Percentiles rank a stretch among this genome's conserved stretches.
phyloP scores from a whole-genome alignment of 345 rosid genomes.

The Brassica carinata region DNA sequence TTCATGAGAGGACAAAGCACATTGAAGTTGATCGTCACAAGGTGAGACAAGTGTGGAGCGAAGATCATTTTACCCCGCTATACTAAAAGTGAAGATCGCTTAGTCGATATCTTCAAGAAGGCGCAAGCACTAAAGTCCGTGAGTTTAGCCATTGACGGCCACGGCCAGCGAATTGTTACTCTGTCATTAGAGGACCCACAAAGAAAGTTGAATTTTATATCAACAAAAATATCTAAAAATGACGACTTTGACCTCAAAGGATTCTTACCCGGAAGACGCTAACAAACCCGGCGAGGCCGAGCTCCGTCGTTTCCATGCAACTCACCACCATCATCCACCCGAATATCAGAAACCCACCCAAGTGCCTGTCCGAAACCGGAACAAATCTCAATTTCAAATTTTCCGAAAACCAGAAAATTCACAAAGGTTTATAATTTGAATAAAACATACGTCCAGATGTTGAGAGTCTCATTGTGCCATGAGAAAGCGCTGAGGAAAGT shows the following conservation, averaged over 20 bases:
- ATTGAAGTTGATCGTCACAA: too few species aligned
- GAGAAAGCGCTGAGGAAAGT: slow-evolving; percentile 73
- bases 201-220: not conserved
- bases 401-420: not conserved
- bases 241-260: slow-evolving; percentile 21
- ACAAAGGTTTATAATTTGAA: not conserved
- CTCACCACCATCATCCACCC: slow-evolving; percentile 64
- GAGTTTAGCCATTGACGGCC: slow-evolving; percentile 49
- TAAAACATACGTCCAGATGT: slow-evolving; percentile 82
- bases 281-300: slow-evolving; percentile 58
- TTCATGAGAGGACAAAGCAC: too few species aligned
- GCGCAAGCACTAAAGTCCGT: too few species aligned
- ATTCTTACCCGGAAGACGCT: slow-evolving; percentile 53
- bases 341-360: slow-evolving; percentile 75
- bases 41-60: too few species aligned
- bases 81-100: too few species aligned
- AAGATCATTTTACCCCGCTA: too few species aligned
- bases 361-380: slow-evolving; percentile 64
- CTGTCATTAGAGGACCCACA: slow-evolving; percentile 42
- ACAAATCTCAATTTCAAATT: not conserved
- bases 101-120: too few species aligned
- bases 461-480: slow-evolving; percentile 94
- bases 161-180: slow-evolving; percentile 52
- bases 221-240: not conserved
- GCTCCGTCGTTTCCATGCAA: slow-evolving; percentile 56